Conservation (phyloP, 768 basidiomycete species). For the Trametes gibbosa region DNA sequence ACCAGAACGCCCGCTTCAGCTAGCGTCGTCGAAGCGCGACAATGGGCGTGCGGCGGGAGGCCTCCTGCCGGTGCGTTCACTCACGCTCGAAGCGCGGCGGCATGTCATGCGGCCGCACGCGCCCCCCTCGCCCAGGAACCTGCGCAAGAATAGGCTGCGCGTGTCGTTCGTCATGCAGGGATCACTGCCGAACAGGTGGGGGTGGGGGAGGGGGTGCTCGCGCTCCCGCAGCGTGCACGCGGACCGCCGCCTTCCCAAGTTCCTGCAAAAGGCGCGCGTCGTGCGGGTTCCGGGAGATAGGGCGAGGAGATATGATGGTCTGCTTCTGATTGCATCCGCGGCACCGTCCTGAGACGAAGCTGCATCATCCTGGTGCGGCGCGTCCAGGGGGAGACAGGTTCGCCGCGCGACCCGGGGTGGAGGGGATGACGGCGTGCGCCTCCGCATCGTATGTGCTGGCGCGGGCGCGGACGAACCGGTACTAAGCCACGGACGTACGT, state of each 20-base stretch:
- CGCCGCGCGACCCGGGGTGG: too few relatives aligned
- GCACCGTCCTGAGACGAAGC: not conserved
- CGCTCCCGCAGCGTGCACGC: not conserved
- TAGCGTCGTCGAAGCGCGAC: not conserved
- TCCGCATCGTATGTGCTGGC: too few relatives aligned
- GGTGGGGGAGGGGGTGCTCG: too few relatives aligned
- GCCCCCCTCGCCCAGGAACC: not conserved
- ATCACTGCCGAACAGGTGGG: not conserved
- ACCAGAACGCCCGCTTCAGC: not conserved
- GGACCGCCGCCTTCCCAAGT: constrained; percentile 4
- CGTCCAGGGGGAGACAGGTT: not conserved
- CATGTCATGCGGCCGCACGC: constrained; percentile 3
- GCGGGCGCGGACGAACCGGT: not conserved
- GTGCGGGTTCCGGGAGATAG: constrained; percentile 3
- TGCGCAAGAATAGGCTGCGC: constrained; percentile 4
- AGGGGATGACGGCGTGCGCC: too few relatives aligned
- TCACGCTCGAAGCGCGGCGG: not conserved
- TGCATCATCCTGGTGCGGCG: not conserved
- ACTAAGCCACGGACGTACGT: not conserved
- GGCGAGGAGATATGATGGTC: constrained; percentile 5
- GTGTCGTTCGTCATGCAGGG: not conserved
- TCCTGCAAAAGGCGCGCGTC: not conserved
- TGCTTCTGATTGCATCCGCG: constrained; percentile 7
- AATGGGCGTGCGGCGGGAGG: not conserved
- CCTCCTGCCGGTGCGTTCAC: not conserved